Evolutionary conservation across 2,329 filamentous ascomycete genomes (phyloP).

Genomic region (Trichoderma cornu-damae): DNA sequence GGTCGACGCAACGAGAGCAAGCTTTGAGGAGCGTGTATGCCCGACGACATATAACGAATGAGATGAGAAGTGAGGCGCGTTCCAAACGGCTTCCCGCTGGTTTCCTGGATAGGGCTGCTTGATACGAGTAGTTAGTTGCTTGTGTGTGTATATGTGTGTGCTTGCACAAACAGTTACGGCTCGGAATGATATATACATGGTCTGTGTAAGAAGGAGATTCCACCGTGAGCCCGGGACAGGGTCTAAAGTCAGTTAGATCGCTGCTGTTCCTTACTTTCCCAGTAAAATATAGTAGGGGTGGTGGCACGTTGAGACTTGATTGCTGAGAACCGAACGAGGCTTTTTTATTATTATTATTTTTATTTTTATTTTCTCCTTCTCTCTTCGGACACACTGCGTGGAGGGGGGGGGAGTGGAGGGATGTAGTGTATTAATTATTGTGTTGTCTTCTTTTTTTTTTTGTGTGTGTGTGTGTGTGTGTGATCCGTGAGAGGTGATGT

Average conservation of each 20-base stretch:
- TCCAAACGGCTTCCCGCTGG: background rate
- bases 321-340: background rate
- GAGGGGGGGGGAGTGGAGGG: no score
- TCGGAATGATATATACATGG: background rate
- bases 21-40: no score
- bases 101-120: background rate
- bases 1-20: no score
- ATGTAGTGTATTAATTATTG: background rate
- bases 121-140: background rate
- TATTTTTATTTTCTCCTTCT: background rate
- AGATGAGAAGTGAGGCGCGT: no score
- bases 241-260: slow-evolving; percentile 16
- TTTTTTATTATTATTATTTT: background rate
- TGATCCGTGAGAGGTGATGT: slow-evolving; percentile 8
- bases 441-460: no score
- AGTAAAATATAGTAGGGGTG: background rate
- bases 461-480: no score
- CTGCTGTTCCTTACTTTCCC: background rate
- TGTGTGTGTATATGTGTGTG: background rate
- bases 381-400: background rate
- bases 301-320: background rate
- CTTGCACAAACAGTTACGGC: background rate
- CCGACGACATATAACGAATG: no score
- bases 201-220: slow-evolving; percentile 4
- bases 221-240: slow-evolving; percentile 12